phyloP scores from a whole-genome alignment of 75 land plant species.

The Cryptomeria japonica region DNA sequence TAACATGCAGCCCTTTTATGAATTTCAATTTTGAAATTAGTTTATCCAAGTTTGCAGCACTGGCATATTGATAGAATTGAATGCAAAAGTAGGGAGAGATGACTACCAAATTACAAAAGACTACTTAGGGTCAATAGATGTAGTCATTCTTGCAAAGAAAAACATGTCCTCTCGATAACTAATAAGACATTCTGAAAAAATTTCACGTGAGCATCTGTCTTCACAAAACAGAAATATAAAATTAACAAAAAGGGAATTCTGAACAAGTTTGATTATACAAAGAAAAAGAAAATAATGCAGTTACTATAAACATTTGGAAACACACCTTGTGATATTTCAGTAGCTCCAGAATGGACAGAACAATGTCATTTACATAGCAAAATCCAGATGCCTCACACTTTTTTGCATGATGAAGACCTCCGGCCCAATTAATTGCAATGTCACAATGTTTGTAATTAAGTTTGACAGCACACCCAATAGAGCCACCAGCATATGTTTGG shows the following conservation, averaged over 20 bases:
- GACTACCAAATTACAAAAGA: not conserved
- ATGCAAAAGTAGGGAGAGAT: not conserved
- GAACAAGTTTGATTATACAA: not conserved
- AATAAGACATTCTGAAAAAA: not conserved
- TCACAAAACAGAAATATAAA: not conserved
- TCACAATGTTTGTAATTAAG: conserved; percentile 46
- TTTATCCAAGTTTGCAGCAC: not conserved
- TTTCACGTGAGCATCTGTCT: not conserved
- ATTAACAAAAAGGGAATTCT: not conserved
- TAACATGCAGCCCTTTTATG: not conserved
- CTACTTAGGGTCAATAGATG: not conserved
- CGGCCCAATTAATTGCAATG: conserved; percentile 68
- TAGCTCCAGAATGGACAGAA: conserved; percentile 58
- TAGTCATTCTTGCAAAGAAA: not conserved
- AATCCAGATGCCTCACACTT: conserved; percentile 72
- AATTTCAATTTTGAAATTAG: not conserved
- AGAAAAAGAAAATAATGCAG: conserved; percentile 1
- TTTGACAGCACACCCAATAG: conserved; percentile 58
- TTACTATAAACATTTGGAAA: not conserved
- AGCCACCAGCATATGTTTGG: conserved; percentile 65
- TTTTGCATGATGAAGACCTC: conserved; percentile 66
- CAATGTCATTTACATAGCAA: conserved; percentile 69
- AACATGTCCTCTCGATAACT: not conserved
- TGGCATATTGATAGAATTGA: not conserved
- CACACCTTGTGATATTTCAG: conserved; percentile 54